These are phyloP conservation scores for Cryphonectria radicalis DNA, from an alignment of 2,329 filamentous ascomycete genomes.

Conservation along the genomic window DNA sequence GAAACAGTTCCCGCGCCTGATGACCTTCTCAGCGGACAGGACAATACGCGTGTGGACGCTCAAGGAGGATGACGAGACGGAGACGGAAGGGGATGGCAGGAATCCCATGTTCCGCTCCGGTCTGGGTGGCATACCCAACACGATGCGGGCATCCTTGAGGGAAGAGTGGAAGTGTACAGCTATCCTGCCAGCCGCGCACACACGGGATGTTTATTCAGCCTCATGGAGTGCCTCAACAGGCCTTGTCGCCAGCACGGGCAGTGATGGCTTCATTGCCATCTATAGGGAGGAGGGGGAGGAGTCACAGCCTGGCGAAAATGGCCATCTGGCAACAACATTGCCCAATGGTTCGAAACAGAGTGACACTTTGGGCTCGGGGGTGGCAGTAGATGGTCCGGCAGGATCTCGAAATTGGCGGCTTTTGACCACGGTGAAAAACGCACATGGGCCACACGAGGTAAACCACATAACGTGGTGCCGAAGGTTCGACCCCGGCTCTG, in stretches of 20 bases:
- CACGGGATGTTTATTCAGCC: conserved; percentile 81
- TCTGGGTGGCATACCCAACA: conserved; percentile 78
- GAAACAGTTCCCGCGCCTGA: conserved; percentile 62
- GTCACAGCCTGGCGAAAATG: conserved; percentile 19
- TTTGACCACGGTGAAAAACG: conserved; percentile 69
- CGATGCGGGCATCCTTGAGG: conserved; percentile 76
- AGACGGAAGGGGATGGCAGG: conserved; percentile 35
- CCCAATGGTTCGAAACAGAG: background rate
- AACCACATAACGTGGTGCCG: conserved; percentile 91
- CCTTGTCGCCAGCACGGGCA: conserved; percentile 83
- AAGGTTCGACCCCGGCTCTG: conserved; percentile 68
- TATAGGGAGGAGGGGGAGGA: conserved; percentile 81
- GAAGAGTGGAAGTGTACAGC: conserved; percentile 85
- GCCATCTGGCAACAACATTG: background rate
- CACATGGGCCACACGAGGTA: conserved; percentile 90
- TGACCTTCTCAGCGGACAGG: conserved; percentile 84
- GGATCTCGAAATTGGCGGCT: conserved; percentile 68
- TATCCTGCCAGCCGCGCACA: conserved; percentile 75
- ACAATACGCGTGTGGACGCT: conserved; percentile 81
- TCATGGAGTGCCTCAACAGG: conserved; percentile 81
- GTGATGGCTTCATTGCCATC: conserved; percentile 80
- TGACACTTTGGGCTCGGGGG: background rate
- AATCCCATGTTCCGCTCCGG: conserved; percentile 41
- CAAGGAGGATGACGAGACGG: conserved; percentile 56
- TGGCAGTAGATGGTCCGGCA: background rate